A percentile compares a stretch with the other conserved stretches of the same genome.
Conservation (phyloP, 2,329 filamentous ascomycete genomes). For the Stemphylium beticola region DNA sequence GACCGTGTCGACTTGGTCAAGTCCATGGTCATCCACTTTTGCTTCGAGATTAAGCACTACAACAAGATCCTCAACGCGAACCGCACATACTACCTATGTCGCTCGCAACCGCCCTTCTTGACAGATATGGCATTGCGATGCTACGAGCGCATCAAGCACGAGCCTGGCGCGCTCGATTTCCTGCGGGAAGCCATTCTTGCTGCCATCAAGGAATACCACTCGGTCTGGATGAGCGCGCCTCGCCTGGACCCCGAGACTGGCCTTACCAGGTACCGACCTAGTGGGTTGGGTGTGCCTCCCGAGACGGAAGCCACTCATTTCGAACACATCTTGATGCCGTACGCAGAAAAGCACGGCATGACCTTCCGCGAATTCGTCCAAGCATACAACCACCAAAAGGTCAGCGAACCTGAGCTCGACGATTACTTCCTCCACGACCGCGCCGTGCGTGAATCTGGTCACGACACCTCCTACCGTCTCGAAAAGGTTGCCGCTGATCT, state of each 20-base stretch:
- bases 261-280: constrained; percentile 82
- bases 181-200: constrained; percentile 80
- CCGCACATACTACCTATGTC: constrained; percentile 90
- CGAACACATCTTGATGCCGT: constrained; percentile 79
- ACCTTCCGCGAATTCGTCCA: constrained; percentile 82
- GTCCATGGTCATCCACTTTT: constrained; percentile 94
- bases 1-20: constrained; percentile 87
- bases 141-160: constrained; percentile 90
- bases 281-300: constrained; percentile 84
- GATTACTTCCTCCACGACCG: constrained; percentile 96
- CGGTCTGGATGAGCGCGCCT: constrained; percentile 77
- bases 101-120: constrained; percentile 94
- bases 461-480: constrained; percentile 93
- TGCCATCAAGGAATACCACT: constrained; percentile 96
- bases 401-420: constrained; percentile 87
- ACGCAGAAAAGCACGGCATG: constrained; percentile 83
- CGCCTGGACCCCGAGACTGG: constrained; percentile 79
- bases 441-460: constrained; percentile 92
- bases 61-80: constrained; percentile 98
- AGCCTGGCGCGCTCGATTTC: constrained; percentile 81
- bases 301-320: constrained; percentile 92
- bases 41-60: constrained; percentile 98
- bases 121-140: constrained; percentile 96
- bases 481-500: constrained; percentile 81
- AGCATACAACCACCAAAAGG: constrained; percentile 77